Evolutionary conservation across 1,139 yeast species (phyloP).

Genomic region (Blastobotrys buckinghamii): DNA sequence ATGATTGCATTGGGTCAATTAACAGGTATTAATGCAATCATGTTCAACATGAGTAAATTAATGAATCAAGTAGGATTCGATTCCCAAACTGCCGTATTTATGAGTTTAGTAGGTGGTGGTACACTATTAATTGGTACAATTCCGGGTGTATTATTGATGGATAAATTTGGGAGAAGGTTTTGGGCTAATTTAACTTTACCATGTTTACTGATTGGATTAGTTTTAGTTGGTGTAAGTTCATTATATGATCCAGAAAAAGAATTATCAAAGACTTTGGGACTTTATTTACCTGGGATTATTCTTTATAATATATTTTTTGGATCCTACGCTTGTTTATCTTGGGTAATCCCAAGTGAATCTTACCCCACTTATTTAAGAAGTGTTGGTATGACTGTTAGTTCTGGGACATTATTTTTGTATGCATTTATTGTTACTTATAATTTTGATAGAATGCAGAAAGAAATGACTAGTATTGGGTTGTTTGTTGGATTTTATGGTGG

Average conservation of each 20-base stretch:
- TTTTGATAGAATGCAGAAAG: slow-evolving; percentile 48
- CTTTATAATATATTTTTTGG: slow-evolving; percentile 58
- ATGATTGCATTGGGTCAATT: slow-evolving; percentile 52
- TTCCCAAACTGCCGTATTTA: slow-evolving; percentile 37
- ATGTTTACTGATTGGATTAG: slow-evolving; percentile 51
- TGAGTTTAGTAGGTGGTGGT: slow-evolving; percentile 51
- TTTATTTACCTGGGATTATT: slow-evolving; percentile 50
- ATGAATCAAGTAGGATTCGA: slow-evolving; percentile 44
- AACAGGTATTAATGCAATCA: slow-evolving; percentile 32
- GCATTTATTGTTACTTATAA: slow-evolving; percentile 57
- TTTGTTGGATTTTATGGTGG: slow-evolving; percentile 62
- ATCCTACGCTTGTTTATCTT: slow-evolving; percentile 56
- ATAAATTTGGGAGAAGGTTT: slow-evolving; percentile 48
- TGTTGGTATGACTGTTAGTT: slow-evolving; percentile 48
- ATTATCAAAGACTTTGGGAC: slow-evolving; percentile 46
- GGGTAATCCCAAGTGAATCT: slow-evolving; percentile 55
- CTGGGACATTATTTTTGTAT: slow-evolving; percentile 51
- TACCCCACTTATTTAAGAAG: slow-evolving; percentile 48
- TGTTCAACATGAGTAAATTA: slow-evolving; percentile 53
- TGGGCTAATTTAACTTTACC: slow-evolving; percentile 38
- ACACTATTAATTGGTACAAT: slow-evolving; percentile 53
- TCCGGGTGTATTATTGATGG: slow-evolving; percentile 58
- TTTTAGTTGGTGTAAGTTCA: slow-evolving; percentile 54
- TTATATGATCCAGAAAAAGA: slow-evolving; percentile 35
- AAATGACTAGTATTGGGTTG: slow-evolving; percentile 54